Conservation (phyloP, 2,329 filamentous ascomycete genomes). For the Pyrenophora seminiperda region DNA sequence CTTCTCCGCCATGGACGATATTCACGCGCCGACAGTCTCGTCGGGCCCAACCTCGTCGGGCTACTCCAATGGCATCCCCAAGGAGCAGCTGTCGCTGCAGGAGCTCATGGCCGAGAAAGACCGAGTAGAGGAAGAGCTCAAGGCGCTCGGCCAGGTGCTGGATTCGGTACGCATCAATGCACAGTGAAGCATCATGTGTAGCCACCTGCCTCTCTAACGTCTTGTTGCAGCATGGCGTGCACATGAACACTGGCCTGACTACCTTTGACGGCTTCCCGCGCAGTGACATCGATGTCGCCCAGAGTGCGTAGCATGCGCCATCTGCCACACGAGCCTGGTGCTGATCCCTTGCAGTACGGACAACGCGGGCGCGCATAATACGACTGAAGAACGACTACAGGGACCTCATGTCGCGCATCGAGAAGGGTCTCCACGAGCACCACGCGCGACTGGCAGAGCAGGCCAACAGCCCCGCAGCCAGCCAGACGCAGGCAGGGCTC, state of each 20-base stretch:
- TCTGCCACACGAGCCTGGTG: background rate
- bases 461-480: conserved; percentile 43
- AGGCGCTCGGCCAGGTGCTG: conserved; percentile 81
- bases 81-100: conserved; percentile 68
- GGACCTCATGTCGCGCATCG: conserved; percentile 79
- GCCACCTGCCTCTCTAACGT: conserved; percentile 20
- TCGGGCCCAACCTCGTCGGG: conserved; percentile 73
- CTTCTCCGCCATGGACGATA: conserved; percentile 62
- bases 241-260: conserved; percentile 86
- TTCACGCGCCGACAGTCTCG: conserved; percentile 72
- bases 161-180: conserved; percentile 69
- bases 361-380: conserved; percentile 89
- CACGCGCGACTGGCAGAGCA: conserved; percentile 72
- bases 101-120: conserved; percentile 87
- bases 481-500: conserved; percentile 25
- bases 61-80: conserved; percentile 65
- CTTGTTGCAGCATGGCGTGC: conserved; percentile 77
- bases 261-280: conserved; percentile 92
- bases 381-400: conserved; percentile 92
- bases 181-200: background rate
- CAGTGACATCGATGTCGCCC: conserved; percentile 91
- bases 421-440: conserved; percentile 84
- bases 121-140: conserved; percentile 82
- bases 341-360: conserved; percentile 71
- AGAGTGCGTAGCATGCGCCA: conserved; percentile 65